These are phyloP conservation scores for Ceratobasidium sp. DNA, from an alignment of 1,284 basidiomycete species.

Conservation along the genomic window DNA sequence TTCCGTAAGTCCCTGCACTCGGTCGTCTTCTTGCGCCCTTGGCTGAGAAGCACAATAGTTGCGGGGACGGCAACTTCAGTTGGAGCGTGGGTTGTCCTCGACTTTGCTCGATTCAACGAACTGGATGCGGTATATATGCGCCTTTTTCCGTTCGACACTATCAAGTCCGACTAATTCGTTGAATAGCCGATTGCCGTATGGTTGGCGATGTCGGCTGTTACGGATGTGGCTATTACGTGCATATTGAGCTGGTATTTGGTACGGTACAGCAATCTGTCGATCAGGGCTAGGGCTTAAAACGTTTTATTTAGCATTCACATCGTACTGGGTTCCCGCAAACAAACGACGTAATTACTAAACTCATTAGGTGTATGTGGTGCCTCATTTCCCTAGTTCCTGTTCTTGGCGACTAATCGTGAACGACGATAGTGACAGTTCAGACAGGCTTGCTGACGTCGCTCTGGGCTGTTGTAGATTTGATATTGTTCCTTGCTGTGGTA, in stretches of 20 bases:
- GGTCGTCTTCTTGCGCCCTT: neutral
- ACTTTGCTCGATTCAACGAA: constrained; percentile 55
- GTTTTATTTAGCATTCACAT: constrained; percentile 55
- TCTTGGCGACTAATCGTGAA: neutral
- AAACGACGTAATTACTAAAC: constrained; percentile 56
- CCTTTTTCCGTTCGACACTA: too few species aligned
- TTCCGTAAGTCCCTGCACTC: constrained; percentile 13
- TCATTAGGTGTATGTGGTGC: constrained; percentile 58
- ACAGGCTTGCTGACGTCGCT: constrained; percentile 56
- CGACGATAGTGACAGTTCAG: constrained; percentile 56
- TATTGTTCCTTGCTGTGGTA: constrained; percentile 56
- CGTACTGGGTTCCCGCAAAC: constrained; percentile 56
- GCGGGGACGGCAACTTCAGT: constrained; percentile 54
- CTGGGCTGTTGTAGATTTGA: constrained; percentile 55
- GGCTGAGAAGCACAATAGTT: constrained; percentile 47
- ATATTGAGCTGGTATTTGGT: constrained; percentile 57
- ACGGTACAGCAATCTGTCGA: constrained; percentile 45
- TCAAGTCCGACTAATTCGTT: neutral
- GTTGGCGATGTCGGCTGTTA: constrained; percentile 51
- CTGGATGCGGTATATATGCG: constrained; percentile 51
- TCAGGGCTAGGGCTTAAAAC: neutral
- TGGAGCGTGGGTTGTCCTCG: constrained; percentile 53
- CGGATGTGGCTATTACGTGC: constrained; percentile 56
- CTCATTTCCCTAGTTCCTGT: neutral
- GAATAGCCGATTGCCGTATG: constrained; percentile 50